Base-by-base conservation (phyloP, 2,329 filamentous ascomycete species). In the Colletotrichum viniferum region DNA sequence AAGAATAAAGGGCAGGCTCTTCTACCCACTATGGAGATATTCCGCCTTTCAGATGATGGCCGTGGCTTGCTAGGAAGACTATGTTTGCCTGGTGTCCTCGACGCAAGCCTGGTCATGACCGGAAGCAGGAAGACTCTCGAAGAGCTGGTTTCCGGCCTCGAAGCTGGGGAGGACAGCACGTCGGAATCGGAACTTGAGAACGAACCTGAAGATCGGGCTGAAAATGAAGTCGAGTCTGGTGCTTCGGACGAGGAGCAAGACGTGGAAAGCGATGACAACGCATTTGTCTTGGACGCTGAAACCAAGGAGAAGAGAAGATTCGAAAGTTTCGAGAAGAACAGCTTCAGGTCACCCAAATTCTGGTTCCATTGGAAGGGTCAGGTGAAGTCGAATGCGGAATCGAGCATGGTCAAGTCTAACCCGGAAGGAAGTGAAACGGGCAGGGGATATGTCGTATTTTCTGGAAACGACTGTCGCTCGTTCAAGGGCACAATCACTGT, bases 341-440 rank as follows among this genome's bases (percentile, higher is more conserved):
- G 73, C 36, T 76, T 76, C 7, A 58, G 73, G 1, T 76, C 73
- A 2, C 73, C 73, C 10, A 76, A 73, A 21, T 73, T 76, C 16
- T 76, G 73, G 73, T 73, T 76, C 9, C 63, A 73, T 36, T 76
- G 70, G 73, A 63, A 73, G 18, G 73, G 73, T 2, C 13, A 26
- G 16, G 56, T 63, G 6, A 3, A 10, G 0, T 8, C 3, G 26
- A 18, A 38, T 0, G 10, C 24, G 1, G 1, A 32, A 26, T 16
- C 55, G 12, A 30, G 16, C 7, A 13, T 13, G 13, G 38, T 18
- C 24, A 43, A 12, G 2, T 7, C n/a, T 3, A 14, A 6, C 1
- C 9, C 3, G 10, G 16, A 13, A 38, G 30, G 2, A 8, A 13
- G 4, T 7, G 56, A 61, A 16, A 69, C 34, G 24, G 69, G 73